A percentile compares a stretch with the other conserved stretches of the same genome.
phyloP scores from a whole-genome alignment of 257 asterid species.

The Capsicum pubescens region DNA sequence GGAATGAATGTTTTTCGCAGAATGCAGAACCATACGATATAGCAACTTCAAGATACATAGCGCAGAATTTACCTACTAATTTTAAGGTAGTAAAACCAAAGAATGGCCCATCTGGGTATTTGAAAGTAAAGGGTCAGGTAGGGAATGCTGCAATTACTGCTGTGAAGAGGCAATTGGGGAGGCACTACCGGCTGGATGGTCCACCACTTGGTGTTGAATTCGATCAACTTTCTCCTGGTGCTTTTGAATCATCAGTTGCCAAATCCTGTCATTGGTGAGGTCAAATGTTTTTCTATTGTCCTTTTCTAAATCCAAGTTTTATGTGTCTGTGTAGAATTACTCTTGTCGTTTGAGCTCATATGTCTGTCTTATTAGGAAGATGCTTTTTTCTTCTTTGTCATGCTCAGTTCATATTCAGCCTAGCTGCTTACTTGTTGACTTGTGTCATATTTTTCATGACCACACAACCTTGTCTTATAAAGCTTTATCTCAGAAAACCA shows the following conservation, averaged over 20 bases:
- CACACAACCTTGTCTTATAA: neutral
- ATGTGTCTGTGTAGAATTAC: neutral
- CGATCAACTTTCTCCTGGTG: slow-evolving; percentile 83
- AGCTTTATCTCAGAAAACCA: neutral
- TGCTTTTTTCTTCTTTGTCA: neutral
- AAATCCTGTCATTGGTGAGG: slow-evolving; percentile 58
- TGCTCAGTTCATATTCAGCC: slow-evolving; percentile 4
- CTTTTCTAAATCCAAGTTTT: neutral
- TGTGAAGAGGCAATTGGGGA: slow-evolving; percentile 90
- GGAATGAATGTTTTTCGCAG: slow-evolving; percentile 48
- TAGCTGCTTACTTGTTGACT: neutral
- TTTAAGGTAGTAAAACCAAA: slow-evolving; percentile 54
- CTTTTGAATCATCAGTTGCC: slow-evolving; percentile 62
- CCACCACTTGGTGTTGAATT: slow-evolving; percentile 91
- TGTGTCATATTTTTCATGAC: neutral
- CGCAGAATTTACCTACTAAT: slow-evolving; percentile 51
- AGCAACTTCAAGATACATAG: slow-evolving; percentile 53
- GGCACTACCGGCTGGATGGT: slow-evolving; percentile 73
- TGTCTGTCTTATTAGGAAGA: neutral
- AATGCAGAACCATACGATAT: slow-evolving; percentile 47
- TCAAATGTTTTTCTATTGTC: slow-evolving; percentile 1
- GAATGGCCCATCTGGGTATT: slow-evolving; percentile 91
- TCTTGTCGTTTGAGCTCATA: neutral
- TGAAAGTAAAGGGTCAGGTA: slow-evolving; percentile 79
- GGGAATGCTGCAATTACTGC: slow-evolving; percentile 83